These are phyloP conservation scores for Globisporangium perplexum DNA, from an alignment of 352 stramenopile genomes.

Conservation along the genomic window DNA sequence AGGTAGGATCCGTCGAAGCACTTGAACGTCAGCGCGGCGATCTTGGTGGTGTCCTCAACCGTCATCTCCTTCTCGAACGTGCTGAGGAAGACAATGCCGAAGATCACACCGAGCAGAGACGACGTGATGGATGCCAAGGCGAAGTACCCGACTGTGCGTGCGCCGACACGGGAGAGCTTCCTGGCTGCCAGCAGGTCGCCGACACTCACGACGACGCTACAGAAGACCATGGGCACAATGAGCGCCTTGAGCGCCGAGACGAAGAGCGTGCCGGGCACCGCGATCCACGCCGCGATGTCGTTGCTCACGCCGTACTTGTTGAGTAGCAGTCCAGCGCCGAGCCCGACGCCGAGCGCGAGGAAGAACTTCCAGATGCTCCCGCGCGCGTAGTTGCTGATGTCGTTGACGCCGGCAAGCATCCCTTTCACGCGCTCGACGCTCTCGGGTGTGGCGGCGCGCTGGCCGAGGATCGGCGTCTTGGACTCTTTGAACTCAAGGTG, in stretches of 20 bases:
- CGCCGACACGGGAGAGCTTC: conserved; percentile 24
- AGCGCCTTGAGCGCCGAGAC: conserved; percentile 37
- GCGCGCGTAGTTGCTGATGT: conserved; percentile 5
- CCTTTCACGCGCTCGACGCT: conserved; percentile 4
- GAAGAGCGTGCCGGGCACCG: conserved; percentile 30
- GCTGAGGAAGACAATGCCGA: conserved; percentile 19
- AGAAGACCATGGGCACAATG: conserved; percentile 36
- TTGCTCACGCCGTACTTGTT: conserved; percentile 11
- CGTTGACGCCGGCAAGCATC: conserved; percentile 8
- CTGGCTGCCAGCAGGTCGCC: conserved; percentile 25
- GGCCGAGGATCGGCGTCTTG: not conserved
- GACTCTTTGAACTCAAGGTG: not conserved
- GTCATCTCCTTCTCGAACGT: conserved; percentile 9
- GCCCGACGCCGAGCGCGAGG: conserved; percentile 14
- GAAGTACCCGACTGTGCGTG: conserved; percentile 27
- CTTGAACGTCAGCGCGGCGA: conserved; percentile 21
- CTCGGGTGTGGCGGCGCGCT: not conserved
- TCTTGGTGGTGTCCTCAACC: not conserved
- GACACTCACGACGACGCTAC: conserved; percentile 22
- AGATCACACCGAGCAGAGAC: conserved; percentile 18
- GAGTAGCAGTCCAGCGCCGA: conserved; percentile 23
- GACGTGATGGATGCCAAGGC: conserved; percentile 19
- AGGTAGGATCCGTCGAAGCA: conserved; percentile 48
- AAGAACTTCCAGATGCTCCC: conserved; percentile 15
- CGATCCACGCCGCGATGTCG: conserved; percentile 21